Conservation (phyloP, 345 rosid genomes). For the Sisymbrium altissimum region DNA sequence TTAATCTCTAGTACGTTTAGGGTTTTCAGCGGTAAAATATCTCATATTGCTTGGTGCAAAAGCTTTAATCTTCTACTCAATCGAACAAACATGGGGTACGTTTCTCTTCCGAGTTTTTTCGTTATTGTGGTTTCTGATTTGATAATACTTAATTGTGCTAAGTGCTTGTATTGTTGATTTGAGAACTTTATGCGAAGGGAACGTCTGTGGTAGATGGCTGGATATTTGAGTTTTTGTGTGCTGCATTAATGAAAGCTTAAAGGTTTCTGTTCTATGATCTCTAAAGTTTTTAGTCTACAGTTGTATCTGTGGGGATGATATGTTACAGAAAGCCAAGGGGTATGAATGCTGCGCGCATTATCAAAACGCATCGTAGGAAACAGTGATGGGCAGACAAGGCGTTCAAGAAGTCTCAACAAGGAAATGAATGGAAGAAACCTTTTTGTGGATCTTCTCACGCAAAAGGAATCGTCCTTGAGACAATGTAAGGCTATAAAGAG, state of each 20-base stretch:
- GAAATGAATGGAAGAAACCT: slow-evolving; percentile 77
- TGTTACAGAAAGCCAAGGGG: slow-evolving; percentile 59
- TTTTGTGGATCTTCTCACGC: slow-evolving; percentile 74
- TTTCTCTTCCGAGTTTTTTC: background rate
- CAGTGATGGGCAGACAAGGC: slow-evolving; percentile 73
- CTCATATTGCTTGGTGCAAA: background rate
- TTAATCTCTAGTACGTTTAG: background rate
- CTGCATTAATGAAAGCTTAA: background rate
- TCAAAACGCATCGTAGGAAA: slow-evolving; percentile 46
- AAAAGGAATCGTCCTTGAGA: slow-evolving; percentile 65
- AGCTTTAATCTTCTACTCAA: slow-evolving; percentile 7
- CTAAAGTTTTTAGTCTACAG: too few relatives aligned
- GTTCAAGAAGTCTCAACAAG: slow-evolving; percentile 63
- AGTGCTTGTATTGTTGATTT: background rate
- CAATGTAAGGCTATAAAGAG: slow-evolving; percentile 36
- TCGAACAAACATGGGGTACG: slow-evolving; percentile 36
- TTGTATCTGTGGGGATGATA: background rate
- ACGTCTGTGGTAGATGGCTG: background rate
- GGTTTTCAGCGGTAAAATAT: slow-evolving; percentile 17
- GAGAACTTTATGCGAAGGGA: too few relatives aligned
- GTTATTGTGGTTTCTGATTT: background rate
- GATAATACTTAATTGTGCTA: background rate
- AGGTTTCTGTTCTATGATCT: too few relatives aligned
- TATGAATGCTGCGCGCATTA: slow-evolving; percentile 68
- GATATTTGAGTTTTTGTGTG: background rate